phyloP scores from a whole-genome alignment of 2,329 filamentous ascomycete species.

The Rhinocladiella similis region DNA sequence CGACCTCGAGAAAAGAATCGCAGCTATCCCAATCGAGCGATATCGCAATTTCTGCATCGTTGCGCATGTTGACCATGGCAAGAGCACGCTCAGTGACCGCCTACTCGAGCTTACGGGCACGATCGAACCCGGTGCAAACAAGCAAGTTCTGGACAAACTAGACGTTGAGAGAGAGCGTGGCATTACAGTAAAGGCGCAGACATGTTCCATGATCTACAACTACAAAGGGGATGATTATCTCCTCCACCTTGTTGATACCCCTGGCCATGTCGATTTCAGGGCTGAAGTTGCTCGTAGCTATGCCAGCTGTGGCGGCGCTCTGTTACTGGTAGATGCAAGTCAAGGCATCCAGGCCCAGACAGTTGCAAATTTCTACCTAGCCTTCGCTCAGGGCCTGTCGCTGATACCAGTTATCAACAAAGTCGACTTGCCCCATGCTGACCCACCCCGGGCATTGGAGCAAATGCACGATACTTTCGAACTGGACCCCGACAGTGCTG shows the following conservation, averaged over 20 bases:
- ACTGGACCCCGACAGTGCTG: slow-evolving; percentile 71
- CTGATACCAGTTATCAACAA: slow-evolving; percentile 96
- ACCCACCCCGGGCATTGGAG: slow-evolving; percentile 78
- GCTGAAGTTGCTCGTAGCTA: slow-evolving; percentile 96
- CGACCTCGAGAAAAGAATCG: slow-evolving; percentile 60
- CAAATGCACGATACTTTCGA: slow-evolving; percentile 89
- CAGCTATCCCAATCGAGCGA: slow-evolving; percentile 52
- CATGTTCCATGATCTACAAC: slow-evolving; percentile 95
- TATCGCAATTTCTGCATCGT: slow-evolving; percentile 97
- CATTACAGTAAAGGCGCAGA: slow-evolving; percentile 98
- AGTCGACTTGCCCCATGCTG: slow-evolving; percentile 86
- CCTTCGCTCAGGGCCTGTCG: slow-evolving; percentile 84
- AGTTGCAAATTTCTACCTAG: slow-evolving; percentile 96
- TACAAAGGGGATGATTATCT: slow-evolving; percentile 85
- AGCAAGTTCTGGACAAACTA: slow-evolving; percentile 94
- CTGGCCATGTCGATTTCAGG: slow-evolving; percentile 95
- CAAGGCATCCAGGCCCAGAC: slow-evolving; percentile 98
- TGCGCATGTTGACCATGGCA: slow-evolving; percentile 97
- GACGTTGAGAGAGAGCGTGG: slow-evolving; percentile 95
- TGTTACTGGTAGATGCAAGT: slow-evolving; percentile 91
- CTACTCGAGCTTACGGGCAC: slow-evolving; percentile 92
- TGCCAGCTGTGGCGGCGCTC: slow-evolving; percentile 88
- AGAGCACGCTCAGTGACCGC: slow-evolving; percentile 91
- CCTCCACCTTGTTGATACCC: slow-evolving; percentile 92
- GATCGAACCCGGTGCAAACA: slow-evolving; percentile 81